Percentiles rank a stretch among this genome's conserved stretches.
Evolutionary conservation across 1,284 basidiomycete genomes (phyloP).

Genomic region (Phaffia rhodozyma): DNA sequence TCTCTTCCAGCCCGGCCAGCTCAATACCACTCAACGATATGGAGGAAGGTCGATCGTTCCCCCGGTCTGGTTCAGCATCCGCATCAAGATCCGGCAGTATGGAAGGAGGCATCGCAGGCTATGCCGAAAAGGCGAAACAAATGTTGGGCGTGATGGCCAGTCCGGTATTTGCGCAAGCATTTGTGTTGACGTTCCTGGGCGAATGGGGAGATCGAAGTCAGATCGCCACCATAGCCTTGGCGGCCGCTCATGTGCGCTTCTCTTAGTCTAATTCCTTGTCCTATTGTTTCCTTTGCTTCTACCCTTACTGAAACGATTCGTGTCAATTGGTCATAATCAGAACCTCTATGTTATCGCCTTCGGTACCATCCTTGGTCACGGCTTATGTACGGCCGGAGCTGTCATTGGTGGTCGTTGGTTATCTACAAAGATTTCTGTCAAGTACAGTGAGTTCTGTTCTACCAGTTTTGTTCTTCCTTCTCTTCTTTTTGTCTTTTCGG

Average conservation of each 20-base stretch:
- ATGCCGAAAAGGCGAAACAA: constrained; percentile 50
- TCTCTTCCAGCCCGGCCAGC: constrained; percentile 28
- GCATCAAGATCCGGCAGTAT: constrained; percentile 30
- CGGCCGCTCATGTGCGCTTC: constrained; percentile 78
- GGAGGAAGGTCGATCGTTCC: constrained; percentile 11
- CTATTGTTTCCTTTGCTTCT: background rate
- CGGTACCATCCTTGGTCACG: constrained; percentile 83
- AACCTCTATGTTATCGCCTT: constrained; percentile 69
- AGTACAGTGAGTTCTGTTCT: constrained; percentile 56
- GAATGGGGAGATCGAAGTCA: constrained; percentile 98
- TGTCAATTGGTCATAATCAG: constrained; percentile 31
- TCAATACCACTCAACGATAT: constrained; percentile 15
- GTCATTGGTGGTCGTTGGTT: constrained; percentile 82
- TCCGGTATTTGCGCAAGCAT: constrained; percentile 91
- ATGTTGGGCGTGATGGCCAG: constrained; percentile 71
- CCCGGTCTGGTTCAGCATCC: constrained; percentile 7
- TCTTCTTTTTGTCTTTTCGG: background rate
- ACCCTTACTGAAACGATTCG: background rate
- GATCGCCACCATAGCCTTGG: constrained; percentile 92
- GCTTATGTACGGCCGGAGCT: constrained; percentile 74
- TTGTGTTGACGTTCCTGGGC: constrained; percentile 87
- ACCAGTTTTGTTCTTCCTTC: background rate
- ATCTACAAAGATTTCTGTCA: constrained; percentile 86
- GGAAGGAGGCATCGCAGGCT: constrained; percentile 44
- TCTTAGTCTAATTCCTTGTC: constrained; percentile 12